Conservation (phyloP, 805 yeast genomes). For the Wickerhamiella lipophila region DNA sequence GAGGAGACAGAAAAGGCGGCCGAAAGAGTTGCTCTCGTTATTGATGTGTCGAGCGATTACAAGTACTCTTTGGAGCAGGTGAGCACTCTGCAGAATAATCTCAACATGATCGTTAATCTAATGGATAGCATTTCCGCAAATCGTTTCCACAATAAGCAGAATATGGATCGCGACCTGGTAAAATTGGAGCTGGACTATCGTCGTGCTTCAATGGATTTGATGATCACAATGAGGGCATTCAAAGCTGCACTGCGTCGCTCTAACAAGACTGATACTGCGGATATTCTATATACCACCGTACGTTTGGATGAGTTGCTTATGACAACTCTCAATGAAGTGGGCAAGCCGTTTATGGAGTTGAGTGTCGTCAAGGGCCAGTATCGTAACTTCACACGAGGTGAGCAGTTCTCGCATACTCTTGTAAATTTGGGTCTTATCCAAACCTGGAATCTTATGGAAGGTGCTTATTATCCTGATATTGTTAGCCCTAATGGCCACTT, state of each 20-base stretch:
- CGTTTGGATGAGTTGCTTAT: conserved; percentile 57
- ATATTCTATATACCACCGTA: conserved; percentile 36
- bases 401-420: conserved; percentile 53
- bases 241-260: conserved; percentile 24
- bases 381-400: conserved; percentile 47
- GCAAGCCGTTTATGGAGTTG: conserved; percentile 57
- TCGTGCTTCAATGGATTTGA: conserved; percentile 24
- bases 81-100: conserved; percentile 38
- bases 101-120: conserved; percentile 32
- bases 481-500: conserved; percentile 37
- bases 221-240: conserved; percentile 28
- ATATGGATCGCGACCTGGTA: conserved; percentile 19
- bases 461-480: conserved; percentile 56
- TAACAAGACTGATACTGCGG: conserved; percentile 26
- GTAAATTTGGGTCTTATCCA: conserved; percentile 50
- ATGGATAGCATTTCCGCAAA: conserved; percentile 29
- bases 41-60: conserved; percentile 51
- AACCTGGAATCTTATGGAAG: conserved; percentile 49
- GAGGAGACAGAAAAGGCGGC: conserved; percentile 45
- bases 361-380: conserved; percentile 51
- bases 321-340: conserved; percentile 49
- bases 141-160: neutral
- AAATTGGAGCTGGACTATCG: conserved; percentile 25
- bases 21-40: conserved; percentile 53
- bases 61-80: conserved; percentile 38